Evolutionary conservation across 192 early-diverging fungal species (phyloP), one percentile per base, ranked within the genome.

Genomic region (Linnemannia hyalina): DNA sequence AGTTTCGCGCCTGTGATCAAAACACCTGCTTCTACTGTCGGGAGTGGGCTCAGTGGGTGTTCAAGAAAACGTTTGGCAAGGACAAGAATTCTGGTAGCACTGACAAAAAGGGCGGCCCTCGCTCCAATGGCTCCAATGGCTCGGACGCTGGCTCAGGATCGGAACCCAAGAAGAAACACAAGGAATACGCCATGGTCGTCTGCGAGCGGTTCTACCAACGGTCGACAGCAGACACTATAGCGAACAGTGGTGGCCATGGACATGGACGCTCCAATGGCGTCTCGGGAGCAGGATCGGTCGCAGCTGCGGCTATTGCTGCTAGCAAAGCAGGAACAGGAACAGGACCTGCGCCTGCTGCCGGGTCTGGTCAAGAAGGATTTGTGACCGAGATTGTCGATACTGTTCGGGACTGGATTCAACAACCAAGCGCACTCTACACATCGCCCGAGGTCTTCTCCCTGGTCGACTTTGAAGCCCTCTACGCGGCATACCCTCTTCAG

Each of bases 31-130:
- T 94, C 54, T 96, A 95, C 76, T 96, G 95, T 77, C 93, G 95
- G 44, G 95, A 96, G 84, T 96, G 95, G 95, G 94, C 94, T 40
- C 92, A 92, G 73, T 94, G 89, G 88, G 93, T 96, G 8, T 96
- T 95, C 77, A 93, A 95, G 77, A 94, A 93, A 88, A 92, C 88
- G 26, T 91, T 89, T 81, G 84, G 84, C 52, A 86, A 86, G 65
- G 84, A 86, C 55, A 86, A 86, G 76, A 65, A 65, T 65, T 65
- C 60, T 65, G 54, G 36, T 29, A 68, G 46, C 5, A 8, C 75
- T 35, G 84, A 86, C 40, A 86, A 86, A 72, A 86, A 81, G 22
- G 84, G 78, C 18, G 68, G 74, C 63, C 26, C 60, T 78, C 87
- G 60, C 88, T 81, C 80, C 69, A 63, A 71, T 71, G 89, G 32